Evolutionary conservation across 805 yeast genomes (phyloP), one percentile per base, ranked within the genome.

Genomic region (Diddensiella santjacobensis): DNA sequence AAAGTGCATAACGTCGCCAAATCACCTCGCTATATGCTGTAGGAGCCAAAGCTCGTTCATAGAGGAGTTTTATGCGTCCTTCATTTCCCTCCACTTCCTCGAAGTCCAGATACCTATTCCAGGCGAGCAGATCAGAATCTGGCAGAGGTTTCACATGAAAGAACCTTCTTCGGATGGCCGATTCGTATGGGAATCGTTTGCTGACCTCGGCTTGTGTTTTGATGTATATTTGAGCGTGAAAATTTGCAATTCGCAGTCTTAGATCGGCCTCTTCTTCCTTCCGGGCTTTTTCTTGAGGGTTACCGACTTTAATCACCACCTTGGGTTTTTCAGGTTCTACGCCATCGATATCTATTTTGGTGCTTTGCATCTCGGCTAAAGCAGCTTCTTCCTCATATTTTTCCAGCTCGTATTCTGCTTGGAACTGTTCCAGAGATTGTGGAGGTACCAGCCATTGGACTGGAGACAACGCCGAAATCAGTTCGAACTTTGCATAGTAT

Each of bases 171-270:
- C 73, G 70, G 3, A 91, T 69, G 20, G 71, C 69, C 10, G 83
- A 73, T 66, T 93, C 99, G 63, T 60, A 87, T 1, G 71, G 70
- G 95, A 96, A 87, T 37, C 83, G 74, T 11, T 68, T 69, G 44
- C 73, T 72, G 0, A 86, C 87, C 13, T 70, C 65, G 1, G 57
- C 56, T 58, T 84, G 87, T 0, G 82, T 77, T 1, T 58, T 52
- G 3, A 64, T 57, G 49, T 80, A 79, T 2, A 75, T 58, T 2
- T 60, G 62, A 48, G 70, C 65, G 46, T 77, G 71, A 55, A 70
- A 73, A 13, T 70, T 64, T 40, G 78, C 79, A 10, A 75, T 60
- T 8, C 74, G 54, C 31, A 66, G 70, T 26, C 71, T 65, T 22
- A 71, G 59, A 49, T 75, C 79, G 3, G 65, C 60, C 2, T 63